Conservation (phyloP, 768 basidiomycete species). For the Leccinum pellstonianum region DNA sequence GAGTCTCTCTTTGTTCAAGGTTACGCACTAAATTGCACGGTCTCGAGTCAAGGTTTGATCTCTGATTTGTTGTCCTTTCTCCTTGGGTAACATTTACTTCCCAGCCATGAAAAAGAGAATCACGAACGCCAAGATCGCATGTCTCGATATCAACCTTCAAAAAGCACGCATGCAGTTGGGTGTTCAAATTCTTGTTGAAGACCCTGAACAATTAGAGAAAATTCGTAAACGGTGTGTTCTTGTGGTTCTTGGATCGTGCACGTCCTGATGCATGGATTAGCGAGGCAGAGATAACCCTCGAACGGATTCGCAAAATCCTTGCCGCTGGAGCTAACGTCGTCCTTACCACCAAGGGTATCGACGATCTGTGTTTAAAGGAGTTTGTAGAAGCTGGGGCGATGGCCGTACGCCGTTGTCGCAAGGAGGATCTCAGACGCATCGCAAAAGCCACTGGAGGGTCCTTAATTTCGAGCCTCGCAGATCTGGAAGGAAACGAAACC, state of each 20-base stretch:
- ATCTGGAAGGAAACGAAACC: conserved; percentile 96
- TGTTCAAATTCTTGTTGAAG: conserved; percentile 94
- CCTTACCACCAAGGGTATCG: conserved; percentile 97
- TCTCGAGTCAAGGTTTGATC: conserved; percentile 92
- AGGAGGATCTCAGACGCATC: conserved; percentile 95
- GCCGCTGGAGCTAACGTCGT: conserved; percentile 96
- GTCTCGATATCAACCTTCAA: conserved; percentile 95
- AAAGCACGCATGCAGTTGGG: conserved; percentile 98
- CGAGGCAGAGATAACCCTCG: conserved; percentile 94
- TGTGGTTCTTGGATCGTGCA: background rate
- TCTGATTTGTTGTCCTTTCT: background rate
- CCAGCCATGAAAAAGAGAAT: conserved; percentile 97
- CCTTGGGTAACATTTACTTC: conserved; percentile 1
- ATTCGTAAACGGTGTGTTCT: conserved; percentile 81
- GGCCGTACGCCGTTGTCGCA: conserved; percentile 96
- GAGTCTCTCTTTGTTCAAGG: conserved; percentile 95
- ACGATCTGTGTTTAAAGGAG: conserved; percentile 96
- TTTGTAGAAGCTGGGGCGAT: conserved; percentile 99
- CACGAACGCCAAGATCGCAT: conserved; percentile 93
- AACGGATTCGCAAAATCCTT: conserved; percentile 93
- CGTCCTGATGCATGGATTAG: conserved; percentile 42
- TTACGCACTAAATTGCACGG: conserved; percentile 97
- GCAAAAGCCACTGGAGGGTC: conserved; percentile 97
- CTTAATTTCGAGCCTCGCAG: conserved; percentile 87
- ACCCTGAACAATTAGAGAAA: conserved; percentile 94